Percentiles rank a stretch among this genome's conserved stretches.
phyloP scores from a whole-genome alignment of 1,139 yeast genomes.

The Arxiozyma heterogenica region DNA sequence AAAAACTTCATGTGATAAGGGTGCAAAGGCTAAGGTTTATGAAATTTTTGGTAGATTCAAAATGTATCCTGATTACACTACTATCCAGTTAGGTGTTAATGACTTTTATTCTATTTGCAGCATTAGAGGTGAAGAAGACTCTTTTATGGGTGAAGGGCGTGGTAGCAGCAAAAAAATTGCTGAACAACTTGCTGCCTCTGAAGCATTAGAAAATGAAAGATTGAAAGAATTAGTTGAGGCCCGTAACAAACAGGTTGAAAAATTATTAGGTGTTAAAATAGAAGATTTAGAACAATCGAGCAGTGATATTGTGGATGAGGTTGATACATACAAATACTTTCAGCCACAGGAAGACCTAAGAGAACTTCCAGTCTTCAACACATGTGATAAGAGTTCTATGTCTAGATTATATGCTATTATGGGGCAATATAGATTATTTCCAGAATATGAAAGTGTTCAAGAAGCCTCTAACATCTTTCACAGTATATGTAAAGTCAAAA shows the following conservation, averaged over 20 bases:
- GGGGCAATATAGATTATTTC: conserved; percentile 4
- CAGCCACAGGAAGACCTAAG: conserved; percentile 2
- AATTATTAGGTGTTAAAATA: not conserved
- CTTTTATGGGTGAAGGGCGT: conserved; percentile 8
- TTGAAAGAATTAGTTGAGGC: not conserved
- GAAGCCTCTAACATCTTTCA: conserved; percentile 4
- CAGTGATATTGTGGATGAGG: not conserved
- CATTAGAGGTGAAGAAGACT: conserved; percentile 3
- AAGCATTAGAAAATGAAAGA: conserved; percentile 3
- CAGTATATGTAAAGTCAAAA: conserved; percentile 11
- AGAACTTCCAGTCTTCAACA: conserved; percentile 1
- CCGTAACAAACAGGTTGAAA: not conserved
- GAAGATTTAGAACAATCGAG: not conserved
- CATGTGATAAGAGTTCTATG: conserved; percentile 7
- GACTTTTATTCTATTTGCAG: conserved; percentile 8
- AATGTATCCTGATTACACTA: conserved; percentile 6
- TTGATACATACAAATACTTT: conserved; percentile 4
- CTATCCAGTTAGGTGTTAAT: conserved; percentile 4
- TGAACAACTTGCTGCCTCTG: conserved; percentile 10
- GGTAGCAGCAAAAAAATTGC: conserved; percentile 8
- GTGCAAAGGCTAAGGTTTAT: conserved; percentile 8
- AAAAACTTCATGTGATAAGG: conserved; percentile 4
- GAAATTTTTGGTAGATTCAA: conserved; percentile 3
- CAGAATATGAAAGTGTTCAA: conserved; percentile 6
- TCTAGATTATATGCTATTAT: conserved; percentile 4